Conservation (phyloP, 164 flowering plant genomes). For the Malania oleifera region DNA sequence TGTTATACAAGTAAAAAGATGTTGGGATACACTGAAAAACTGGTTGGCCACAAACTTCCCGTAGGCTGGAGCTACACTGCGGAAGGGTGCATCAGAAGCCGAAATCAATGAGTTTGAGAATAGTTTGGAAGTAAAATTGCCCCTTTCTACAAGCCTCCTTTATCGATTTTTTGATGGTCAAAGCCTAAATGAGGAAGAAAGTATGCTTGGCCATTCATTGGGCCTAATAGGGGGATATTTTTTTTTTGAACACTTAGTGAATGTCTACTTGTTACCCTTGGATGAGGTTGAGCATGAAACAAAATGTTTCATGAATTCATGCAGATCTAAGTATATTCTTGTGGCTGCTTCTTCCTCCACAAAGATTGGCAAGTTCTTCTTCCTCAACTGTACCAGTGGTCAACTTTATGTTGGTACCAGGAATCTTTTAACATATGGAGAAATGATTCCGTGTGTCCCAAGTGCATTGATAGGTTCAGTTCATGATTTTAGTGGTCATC, state of each 20-base stretch:
- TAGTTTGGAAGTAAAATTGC: slow-evolving; percentile 60
- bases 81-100: slow-evolving; percentile 70
- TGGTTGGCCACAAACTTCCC: slow-evolving; percentile 24
- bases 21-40: slow-evolving; percentile 20
- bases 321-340: slow-evolving; percentile 40
- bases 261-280: slow-evolving; percentile 69
- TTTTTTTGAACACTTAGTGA: slow-evolving; percentile 54
- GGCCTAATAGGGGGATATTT: slow-evolving; percentile 91
- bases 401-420: slow-evolving; percentile 80
- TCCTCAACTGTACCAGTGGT: slow-evolving; percentile 64
- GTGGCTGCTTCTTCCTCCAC: slow-evolving; percentile 69
- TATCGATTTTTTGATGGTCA: slow-evolving; percentile 92
- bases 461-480: slow-evolving; percentile 33
- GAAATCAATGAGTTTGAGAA: slow-evolving; percentile 53
- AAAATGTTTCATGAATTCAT: slow-evolving; percentile 23
- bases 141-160: slow-evolving; percentile 66
- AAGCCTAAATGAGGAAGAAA: slow-evolving; percentile 15
- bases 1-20: slow-evolving; percentile 19
- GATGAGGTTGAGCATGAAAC: slow-evolving; percentile 40
- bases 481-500: slow-evolving; percentile 27
- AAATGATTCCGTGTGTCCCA: slow-evolving; percentile 89
- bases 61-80: slow-evolving; percentile 38
- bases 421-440: slow-evolving; percentile 46
- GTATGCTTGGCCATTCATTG: slow-evolving; percentile 15
- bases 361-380: slow-evolving; percentile 49